These are phyloP conservation scores for Penicillium salamii DNA, from an alignment of 495 filamentous ascomycete genomes.

Conservation along the genomic window DNA sequence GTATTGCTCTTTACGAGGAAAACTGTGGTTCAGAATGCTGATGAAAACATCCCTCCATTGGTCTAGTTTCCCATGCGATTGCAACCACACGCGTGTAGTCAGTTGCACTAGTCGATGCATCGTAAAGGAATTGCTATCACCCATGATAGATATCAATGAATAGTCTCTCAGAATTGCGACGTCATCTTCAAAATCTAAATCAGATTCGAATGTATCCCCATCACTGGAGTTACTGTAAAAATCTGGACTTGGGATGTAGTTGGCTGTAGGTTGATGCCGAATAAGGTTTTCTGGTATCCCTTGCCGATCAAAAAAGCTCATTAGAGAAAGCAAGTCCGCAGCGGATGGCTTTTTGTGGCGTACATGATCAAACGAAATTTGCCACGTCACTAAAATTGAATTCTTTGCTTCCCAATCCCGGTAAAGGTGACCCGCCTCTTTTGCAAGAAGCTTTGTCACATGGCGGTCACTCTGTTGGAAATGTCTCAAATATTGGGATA, in stretches of 20 bases:
- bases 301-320: constrained; percentile 26
- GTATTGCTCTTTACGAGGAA: neutral
- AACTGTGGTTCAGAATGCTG: neutral
- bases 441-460: constrained; percentile 4
- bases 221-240: neutral
- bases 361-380: constrained; percentile 33
- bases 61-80: constrained; percentile 27
- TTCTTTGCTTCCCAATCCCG: constrained; percentile 17
- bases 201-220: neutral
- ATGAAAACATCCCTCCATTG: constrained; percentile 8
- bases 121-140: neutral
- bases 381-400: constrained; percentile 28
- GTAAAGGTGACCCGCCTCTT: constrained; percentile 11
- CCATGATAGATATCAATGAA: neutral
- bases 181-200: neutral
- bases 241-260: neutral
- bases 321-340: constrained; percentile 22
- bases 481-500: constrained; percentile 33
- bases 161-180: neutral
- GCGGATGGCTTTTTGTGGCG: constrained; percentile 9
- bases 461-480: constrained; percentile 20
- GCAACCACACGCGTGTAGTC: neutral
- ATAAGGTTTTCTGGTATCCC: constrained; percentile 11
- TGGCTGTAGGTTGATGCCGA: neutral
- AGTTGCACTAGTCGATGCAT: constrained; percentile 2